These are phyloP conservation scores for Candida sp. DNA, from an alignment of 1,139 yeast species.

Conservation along the genomic window DNA sequence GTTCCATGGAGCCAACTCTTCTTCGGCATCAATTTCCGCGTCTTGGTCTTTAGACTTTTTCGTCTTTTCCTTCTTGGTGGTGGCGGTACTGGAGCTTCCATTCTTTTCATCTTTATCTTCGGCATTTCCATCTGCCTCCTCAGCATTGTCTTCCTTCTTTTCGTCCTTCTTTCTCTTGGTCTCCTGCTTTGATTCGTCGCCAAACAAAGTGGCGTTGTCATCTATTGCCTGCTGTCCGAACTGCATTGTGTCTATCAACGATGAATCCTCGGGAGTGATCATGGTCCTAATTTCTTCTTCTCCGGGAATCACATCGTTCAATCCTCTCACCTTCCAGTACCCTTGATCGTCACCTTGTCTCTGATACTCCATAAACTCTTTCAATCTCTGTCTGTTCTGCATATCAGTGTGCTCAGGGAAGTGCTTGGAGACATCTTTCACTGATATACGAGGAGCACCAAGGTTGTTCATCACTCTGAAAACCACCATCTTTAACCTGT, in stretches of 20 bases:
- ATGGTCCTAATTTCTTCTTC: conserved; percentile 84
- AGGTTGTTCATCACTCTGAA: conserved; percentile 83
- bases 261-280: conserved; percentile 92
- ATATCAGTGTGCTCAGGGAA: conserved; percentile 98
- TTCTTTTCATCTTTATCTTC: conserved; percentile 26
- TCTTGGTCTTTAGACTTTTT: conserved; percentile 33
- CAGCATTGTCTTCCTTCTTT: conserved; percentile 17
- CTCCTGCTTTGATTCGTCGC: conserved; percentile 25
- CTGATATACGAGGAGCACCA: conserved; percentile 76
- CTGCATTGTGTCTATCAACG: conserved; percentile 91
- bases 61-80: conserved; percentile 22
- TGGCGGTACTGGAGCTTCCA: conserved; percentile 6
- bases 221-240: conserved; percentile 87
- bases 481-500: conserved; percentile 92
- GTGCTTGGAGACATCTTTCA: conserved; percentile 88
- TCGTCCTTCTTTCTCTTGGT: conserved; percentile 19
- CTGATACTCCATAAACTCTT: conserved; percentile 98
- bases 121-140: conserved; percentile 40
- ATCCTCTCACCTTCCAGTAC: conserved; percentile 85
- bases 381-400: conserved; percentile 94
- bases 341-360: conserved; percentile 96
- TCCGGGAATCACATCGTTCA: conserved; percentile 62
- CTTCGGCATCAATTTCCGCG: conserved; percentile 63
- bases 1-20: conserved; percentile 95
- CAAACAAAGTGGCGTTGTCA: conserved; percentile 63